Percentiles rank a stretch among this genome's conserved stretches.
Evolutionary conservation across 1,284 basidiomycete genomes (phyloP).

Genomic region (Tilletia indica): DNA sequence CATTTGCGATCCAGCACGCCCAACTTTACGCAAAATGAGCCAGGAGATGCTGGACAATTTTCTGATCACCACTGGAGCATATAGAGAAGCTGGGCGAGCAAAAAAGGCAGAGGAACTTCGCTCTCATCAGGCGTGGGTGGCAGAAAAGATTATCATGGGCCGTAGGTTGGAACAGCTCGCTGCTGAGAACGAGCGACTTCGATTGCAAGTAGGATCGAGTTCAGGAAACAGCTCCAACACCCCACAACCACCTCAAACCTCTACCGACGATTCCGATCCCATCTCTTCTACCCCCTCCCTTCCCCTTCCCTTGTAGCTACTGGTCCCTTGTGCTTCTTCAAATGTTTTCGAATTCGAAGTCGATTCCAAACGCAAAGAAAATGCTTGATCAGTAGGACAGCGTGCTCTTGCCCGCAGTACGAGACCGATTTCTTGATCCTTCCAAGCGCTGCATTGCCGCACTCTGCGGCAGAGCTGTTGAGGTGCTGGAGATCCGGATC

Average conservation of each 20-base stretch:
- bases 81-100: background rate
- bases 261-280: too few relatives aligned
- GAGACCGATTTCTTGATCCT: slow-evolving; percentile 1
- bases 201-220: too few relatives aligned
- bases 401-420: background rate
- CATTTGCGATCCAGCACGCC: background rate
- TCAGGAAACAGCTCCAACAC: background rate
- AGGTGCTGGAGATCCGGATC: background rate
- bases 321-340: background rate
- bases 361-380: slow-evolving; percentile 1
- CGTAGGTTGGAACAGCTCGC: too few relatives aligned
- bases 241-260: background rate
- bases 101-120: background rate
- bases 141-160: too few relatives aligned
- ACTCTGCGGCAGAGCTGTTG: slow-evolving; percentile 5
- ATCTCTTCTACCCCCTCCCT: background rate
- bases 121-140: too few relatives aligned
- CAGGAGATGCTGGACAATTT: background rate
- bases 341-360: background rate
- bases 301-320: background rate
- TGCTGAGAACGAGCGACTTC: too few relatives aligned
- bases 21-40: background rate
- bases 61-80: background rate
- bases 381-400: background rate
- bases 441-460: background rate